Percentiles rank a stretch among this genome's conserved stretches.
These are phyloP conservation scores for Leccinellum rugosiceps DNA, from an alignment of 768 basidiomycete species.

Conservation along the genomic window DNA sequence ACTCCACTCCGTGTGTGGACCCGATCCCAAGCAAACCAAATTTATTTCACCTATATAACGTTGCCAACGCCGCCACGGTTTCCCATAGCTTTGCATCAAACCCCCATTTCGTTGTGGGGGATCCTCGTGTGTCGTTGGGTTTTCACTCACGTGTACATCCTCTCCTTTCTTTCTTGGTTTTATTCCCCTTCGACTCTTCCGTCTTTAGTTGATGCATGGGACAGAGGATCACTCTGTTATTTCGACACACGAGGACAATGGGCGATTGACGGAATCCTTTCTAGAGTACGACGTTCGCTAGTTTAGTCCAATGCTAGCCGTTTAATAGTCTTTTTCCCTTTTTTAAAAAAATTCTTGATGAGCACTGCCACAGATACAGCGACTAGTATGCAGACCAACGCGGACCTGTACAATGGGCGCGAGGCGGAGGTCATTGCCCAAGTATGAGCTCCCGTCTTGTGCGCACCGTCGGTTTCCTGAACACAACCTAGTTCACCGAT, in stretches of 20 bases:
- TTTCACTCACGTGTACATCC: conserved; percentile 14
- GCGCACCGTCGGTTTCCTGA: conserved; percentile 26
- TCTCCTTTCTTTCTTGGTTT: conserved; percentile 25
- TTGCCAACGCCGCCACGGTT: conserved; percentile 28
- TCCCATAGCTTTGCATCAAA: conserved; percentile 24
- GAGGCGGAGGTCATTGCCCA: conserved; percentile 31
- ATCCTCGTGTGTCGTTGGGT: conserved; percentile 19
- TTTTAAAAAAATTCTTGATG: conserved; percentile 13
- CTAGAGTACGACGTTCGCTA: conserved; percentile 26
- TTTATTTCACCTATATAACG: conserved; percentile 36
- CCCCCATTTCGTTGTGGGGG: conserved; percentile 12
- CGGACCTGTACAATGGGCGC: conserved; percentile 27
- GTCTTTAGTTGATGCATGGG: conserved; percentile 13
- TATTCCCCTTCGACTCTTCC: conserved; percentile 10
- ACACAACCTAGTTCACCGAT: conserved; percentile 47
- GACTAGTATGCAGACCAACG: conserved; percentile 15
- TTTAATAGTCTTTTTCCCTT: conserved; percentile 24
- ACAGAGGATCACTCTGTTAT: conserved; percentile 13
- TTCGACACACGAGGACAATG: conserved; percentile 17
- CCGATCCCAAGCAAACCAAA: conserved; percentile 28
- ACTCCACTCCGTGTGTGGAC: conserved; percentile 19
- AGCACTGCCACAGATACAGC: conserved; percentile 22
- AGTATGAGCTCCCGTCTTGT: conserved; percentile 6
- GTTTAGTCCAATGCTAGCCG: conserved; percentile 30
- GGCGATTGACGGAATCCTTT: conserved; percentile 17